Evolutionary conservation across 1,139 yeast genomes (phyloP).

Genomic region (Saccharomyces hybrid): DNA sequence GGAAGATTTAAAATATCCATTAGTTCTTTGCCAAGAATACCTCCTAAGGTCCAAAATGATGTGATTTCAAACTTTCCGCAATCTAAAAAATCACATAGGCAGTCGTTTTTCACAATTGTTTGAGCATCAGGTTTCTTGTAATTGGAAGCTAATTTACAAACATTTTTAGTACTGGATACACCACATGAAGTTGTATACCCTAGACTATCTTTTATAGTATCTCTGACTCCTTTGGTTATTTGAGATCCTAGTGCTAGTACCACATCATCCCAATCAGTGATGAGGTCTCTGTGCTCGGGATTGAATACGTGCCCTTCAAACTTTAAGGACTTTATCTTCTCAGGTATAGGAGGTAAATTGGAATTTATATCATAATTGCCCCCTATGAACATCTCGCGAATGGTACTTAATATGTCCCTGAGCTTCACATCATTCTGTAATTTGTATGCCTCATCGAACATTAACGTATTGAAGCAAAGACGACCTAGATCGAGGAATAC

Average conservation of each 20-base stretch:
- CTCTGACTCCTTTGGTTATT: conserved; percentile 47
- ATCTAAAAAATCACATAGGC: conserved; percentile 46
- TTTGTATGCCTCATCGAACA: conserved; percentile 32
- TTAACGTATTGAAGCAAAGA: conserved; percentile 35
- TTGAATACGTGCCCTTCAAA: conserved; percentile 22
- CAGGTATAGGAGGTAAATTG: conserved; percentile 47
- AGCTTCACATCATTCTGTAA: conserved; percentile 11
- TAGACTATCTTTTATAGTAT: conserved; percentile 43
- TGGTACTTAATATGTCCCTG: conserved; percentile 6
- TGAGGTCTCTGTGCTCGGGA: conserved; percentile 13
- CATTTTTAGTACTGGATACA: conserved; percentile 60
- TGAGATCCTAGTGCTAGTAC: conserved; percentile 59
- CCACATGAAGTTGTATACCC: conserved; percentile 93
- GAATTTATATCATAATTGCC: conserved; percentile 29
- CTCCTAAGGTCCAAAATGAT: conserved; percentile 89
- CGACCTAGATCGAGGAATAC: conserved; percentile 78
- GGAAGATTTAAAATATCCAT: conserved; percentile 42
- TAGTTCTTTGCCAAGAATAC: conserved; percentile 69
- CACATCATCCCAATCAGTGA: conserved; percentile 82
- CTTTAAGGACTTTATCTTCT: conserved; percentile 22
- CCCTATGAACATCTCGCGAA: conserved; percentile 17
- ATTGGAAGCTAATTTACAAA: conserved; percentile 89
- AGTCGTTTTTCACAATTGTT: conserved; percentile 53
- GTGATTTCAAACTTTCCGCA: conserved; percentile 49
- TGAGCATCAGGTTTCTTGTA: conserved; percentile 80